Evolutionary conservation across 2,329 filamentous ascomycete genomes (phyloP).

Genomic region (Ophiosphaerella narmari): DNA sequence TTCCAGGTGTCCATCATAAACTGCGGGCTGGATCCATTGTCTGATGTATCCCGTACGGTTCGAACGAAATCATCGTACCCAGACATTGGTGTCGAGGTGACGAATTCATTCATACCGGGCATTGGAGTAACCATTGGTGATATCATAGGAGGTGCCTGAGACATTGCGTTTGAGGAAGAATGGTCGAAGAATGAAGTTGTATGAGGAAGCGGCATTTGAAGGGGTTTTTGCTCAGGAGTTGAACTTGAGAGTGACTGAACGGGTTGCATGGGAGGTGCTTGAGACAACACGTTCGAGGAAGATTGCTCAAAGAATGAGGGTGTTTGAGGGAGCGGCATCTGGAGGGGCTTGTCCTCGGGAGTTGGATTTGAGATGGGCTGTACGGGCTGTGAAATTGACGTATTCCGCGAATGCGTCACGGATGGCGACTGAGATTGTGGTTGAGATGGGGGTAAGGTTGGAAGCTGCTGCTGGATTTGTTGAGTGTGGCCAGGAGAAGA

Average conservation of each 20-base stretch:
- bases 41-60: constrained; percentile 47
- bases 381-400: constrained; percentile 38
- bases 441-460: constrained; percentile 22
- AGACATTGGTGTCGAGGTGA: constrained; percentile 52
- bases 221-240: no score
- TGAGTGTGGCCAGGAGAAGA: constrained; percentile 26
- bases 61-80: constrained; percentile 53
- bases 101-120: constrained; percentile 47
- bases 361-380: constrained; percentile 36
- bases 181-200: no score
- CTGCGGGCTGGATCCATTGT: constrained; percentile 50
- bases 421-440: constrained; percentile 41
- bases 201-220: no score
- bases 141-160: constrained; percentile 20
- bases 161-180: not conserved
- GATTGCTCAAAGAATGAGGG: constrained; percentile 51
- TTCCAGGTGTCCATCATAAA: constrained; percentile 56
- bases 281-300: constrained; percentile 39
- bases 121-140: constrained; percentile 47
- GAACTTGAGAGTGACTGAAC: no score
- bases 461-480: constrained; percentile 13
- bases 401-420: constrained; percentile 36
- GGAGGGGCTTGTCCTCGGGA: constrained; percentile 40
- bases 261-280: constrained; percentile 20
- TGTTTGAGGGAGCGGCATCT: constrained; percentile 32